Evolutionary conservation across 148 eudicot genomes (phyloP), one percentile per base, ranked within the genome.

Genomic region (Rheum nobile): DNA sequence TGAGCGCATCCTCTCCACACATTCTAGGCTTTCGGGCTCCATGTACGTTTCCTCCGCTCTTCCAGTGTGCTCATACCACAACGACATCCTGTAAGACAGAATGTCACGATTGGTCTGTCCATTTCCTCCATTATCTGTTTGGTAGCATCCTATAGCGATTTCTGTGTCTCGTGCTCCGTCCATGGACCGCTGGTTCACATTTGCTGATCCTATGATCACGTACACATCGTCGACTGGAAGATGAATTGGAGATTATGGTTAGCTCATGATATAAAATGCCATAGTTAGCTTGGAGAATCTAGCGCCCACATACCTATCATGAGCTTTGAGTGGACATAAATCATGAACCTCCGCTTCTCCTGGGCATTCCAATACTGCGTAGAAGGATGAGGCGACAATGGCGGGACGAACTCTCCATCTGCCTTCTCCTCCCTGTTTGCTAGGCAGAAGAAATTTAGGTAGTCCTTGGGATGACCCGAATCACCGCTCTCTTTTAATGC

Each of bases 61-160:
- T 83, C 97, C 88, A 19, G 88, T 88, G 78, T 95, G 99, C 76
- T 95, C 99, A n/a, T 87, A 87, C 99, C 99, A 95, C 61, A 95
- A 76, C 41, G 96, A 90, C 88, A 81, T 81, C 26, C 97, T 85
- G 67, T 84, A 88, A 37, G 83, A 78, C 57, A 80, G 81, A 68
- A 95, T 85, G 9, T 86, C 90, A 28, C 82, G 83, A 50, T 19
- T 48, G 1, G 29, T 74, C 9, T 59, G 69, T 67, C 72, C 57
- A 22, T 47, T 47, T 38, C 83, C 82, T 8, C 75, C 82, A 6
- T 65, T 76, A 68, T 54, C 71, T 39, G 81, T 35, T 70, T 91
- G 92, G 77, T 95, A 90, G 82, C 97, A 91, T 41, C 99, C 99
- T 39, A 95, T 88, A 41, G 94, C 97, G 31, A 95, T 90, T 74